Evolutionary conservation across 2,329 filamentous ascomycete species (phyloP).

Genomic region (Fusarium sublunatum): DNA sequence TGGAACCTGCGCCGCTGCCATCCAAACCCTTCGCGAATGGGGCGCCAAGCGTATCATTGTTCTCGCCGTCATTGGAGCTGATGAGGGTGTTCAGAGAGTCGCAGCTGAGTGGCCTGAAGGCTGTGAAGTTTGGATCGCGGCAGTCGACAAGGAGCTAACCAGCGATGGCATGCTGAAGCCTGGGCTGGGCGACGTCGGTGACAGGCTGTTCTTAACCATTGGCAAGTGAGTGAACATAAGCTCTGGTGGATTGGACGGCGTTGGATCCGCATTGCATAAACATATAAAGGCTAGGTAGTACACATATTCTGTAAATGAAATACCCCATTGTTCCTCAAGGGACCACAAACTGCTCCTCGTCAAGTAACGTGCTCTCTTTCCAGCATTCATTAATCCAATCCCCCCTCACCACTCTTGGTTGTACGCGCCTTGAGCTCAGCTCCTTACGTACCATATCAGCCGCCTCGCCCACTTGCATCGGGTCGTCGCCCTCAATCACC

Average conservation of each 20-base stretch:
- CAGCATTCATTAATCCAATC: slow-evolving; percentile 85
- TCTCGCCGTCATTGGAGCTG: slow-evolving; percentile 78
- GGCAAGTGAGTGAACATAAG: slow-evolving; percentile 72
- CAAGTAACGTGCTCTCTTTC: slow-evolving; percentile 79
- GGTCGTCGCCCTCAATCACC: slow-evolving; percentile 61
- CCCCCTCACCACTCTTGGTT: slow-evolving; percentile 76
- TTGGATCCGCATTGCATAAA: slow-evolving; percentile 23
- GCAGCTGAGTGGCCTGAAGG: slow-evolving; percentile 82
- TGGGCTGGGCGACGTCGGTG: slow-evolving; percentile 89
- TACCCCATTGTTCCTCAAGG: slow-evolving; percentile 36
- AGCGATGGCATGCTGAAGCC: slow-evolving; percentile 90
- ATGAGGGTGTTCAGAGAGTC: slow-evolving; percentile 75
- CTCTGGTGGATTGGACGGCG: slow-evolving; percentile 3
- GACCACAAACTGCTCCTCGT: slow-evolving; percentile 74
- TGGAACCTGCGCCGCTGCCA: slow-evolving; percentile 87
- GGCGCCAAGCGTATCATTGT: slow-evolving; percentile 85
- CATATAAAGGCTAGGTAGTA: slow-evolving; percentile 37
- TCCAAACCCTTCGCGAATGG: slow-evolving; percentile 91
- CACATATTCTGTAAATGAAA: slow-evolving; percentile 37
- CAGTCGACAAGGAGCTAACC: slow-evolving; percentile 79
- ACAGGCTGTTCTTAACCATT: slow-evolving; percentile 87
- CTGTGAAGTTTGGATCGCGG: slow-evolving; percentile 85
- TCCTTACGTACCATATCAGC: slow-evolving; percentile 58
- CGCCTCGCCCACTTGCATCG: slow-evolving; percentile 52
- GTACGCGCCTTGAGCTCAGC: slow-evolving; percentile 57